Evolutionary conservation across 23 red algal species (phyloP), one percentile per base, ranked within the genome.

Genomic region (Agarophyton chilense): DNA sequence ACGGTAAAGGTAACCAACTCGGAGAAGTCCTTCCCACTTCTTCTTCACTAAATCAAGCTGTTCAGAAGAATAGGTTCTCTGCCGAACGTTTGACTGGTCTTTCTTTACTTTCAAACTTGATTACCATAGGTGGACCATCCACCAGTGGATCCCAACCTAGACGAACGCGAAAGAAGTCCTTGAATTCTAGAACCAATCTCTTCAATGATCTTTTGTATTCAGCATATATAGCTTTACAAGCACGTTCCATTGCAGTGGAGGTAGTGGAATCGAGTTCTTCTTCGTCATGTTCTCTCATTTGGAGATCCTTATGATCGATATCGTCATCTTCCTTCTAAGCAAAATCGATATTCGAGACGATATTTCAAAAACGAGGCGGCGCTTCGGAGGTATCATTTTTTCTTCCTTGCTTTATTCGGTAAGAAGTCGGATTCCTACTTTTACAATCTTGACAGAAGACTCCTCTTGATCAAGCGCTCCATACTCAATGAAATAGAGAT

Each of bases 271-370:
- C 4, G 5, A 85, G 12, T 70, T 85, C 61, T 10, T 40, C 33
- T 65, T 65, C 61, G 54, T 85, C 81, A 70, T 85, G 81, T 36
- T 33, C 56, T 7, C 81, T 54, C 36, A 85, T 57, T 85, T 85
- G 56, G 33, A 85, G 56, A 49, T 68, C 81, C 38, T 85, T 85
- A 49, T 85, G 68, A 54, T 85, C 81, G 56, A 70, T 70, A 28
- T 85, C 81, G 43, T 81, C 77, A 63, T 54, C 61, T 8, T 65
- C 55, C 17, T 85, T 85, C 81, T 70, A 29, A 12, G 81, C 56
- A 70, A 85, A 85, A 68, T 70, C 18, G 55, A 11, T 54, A 26
- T 85, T 85, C 5, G 56, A 65, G 5, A 85, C 41, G 56, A 85
- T 85, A 42, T 9, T 34, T 47, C 52, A 81, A 10, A 81, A 42